Evolutionary conservation across 2,329 filamentous ascomycete species (phyloP).

Genomic region (Penicillium sp.): DNA sequence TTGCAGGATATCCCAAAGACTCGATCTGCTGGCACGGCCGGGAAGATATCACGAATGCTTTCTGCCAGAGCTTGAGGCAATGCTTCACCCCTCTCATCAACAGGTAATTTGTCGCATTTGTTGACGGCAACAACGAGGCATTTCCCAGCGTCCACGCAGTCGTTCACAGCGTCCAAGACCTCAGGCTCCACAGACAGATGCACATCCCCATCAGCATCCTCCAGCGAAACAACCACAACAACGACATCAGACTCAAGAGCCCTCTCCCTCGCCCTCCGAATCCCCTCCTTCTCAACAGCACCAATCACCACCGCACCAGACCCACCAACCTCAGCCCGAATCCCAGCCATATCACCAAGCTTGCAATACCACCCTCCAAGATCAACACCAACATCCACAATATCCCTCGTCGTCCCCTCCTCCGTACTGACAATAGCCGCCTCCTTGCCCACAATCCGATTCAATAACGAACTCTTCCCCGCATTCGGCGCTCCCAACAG

Average conservation of each 20-base stretch:
- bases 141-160: conserved; percentile 52
- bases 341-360: conserved; percentile 93
- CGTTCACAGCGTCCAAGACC: conserved; percentile 55
- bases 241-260: conserved; percentile 84
- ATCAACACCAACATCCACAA: conserved; percentile 89
- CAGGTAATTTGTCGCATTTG: conserved; percentile 56
- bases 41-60: conserved; percentile 44
- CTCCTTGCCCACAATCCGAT: conserved; percentile 84
- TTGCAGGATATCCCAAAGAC: conserved; percentile 73
- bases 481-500: conserved; percentile 90
- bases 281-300: conserved; percentile 83
- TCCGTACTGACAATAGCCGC: conserved; percentile 94
- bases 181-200: conserved; percentile 54
- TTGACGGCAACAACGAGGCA: conserved; percentile 62
- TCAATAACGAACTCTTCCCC: conserved; percentile 92
- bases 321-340: conserved; percentile 55
- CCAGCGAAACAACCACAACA: conserved; percentile 76
- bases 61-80: conserved; percentile 35
- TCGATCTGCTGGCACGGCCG: conserved; percentile 45
- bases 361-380: conserved; percentile 86
- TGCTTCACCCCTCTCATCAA: conserved; percentile 10
- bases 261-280: conserved; percentile 78
- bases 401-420: conserved; percentile 89
- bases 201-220: conserved; percentile 45
- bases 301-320: conserved; percentile 55